Base-by-base conservation (phyloP, 1,284 basidiomycete genomes). In the Phylloporus sp. region DNA sequence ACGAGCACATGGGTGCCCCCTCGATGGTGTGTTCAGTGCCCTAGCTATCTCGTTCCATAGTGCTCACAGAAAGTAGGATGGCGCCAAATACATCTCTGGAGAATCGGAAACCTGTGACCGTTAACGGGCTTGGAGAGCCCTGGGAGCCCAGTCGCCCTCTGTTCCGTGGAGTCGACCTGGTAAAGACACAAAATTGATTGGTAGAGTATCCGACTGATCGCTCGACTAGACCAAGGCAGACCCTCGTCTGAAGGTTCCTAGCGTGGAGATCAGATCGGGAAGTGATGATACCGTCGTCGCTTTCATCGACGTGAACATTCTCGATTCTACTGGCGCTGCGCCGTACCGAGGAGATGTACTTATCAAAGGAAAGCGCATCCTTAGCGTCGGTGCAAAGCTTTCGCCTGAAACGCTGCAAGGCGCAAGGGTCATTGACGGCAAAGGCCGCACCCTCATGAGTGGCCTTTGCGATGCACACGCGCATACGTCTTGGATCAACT, bases 261-360 rank as follows among this genome's bases (percentile, higher is more conserved):
- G 22, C n/a, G 71, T 75, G 32, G 69, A 74, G 46, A 75, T 73
- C 22, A 66, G 53, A 61, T 66, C 71, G 18, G 60, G 59, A n/a
- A 64, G 58, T 20, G 63, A 73, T 10, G 70, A 73, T 44, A 63
- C 66, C 6, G 26, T 65, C n/a, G 56, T 69, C 29, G 74, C 72
- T 1, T 75, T 74, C 39, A 60, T 75, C 13, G 72, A 77, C 26
- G 75, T 77, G 18, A 69, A 71, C 37, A 76, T 77, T 40, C 56
- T 77, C n/a, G 75, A 78, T 59, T 77, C 72, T 31, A 78, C 74
- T 17, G 74, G 76, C 1, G 55, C 58, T n/a, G 61, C 61, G 22
- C 69, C 75, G 5, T 76, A 77, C 58, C 64, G 58, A 47, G 74
- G 75, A 0, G 75, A 76, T 49, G 76, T 76, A 6, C 73, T 78